phyloP scores from a whole-genome alignment of 1,284 basidiomycete species.

The Cryptococcus hybrid region DNA sequence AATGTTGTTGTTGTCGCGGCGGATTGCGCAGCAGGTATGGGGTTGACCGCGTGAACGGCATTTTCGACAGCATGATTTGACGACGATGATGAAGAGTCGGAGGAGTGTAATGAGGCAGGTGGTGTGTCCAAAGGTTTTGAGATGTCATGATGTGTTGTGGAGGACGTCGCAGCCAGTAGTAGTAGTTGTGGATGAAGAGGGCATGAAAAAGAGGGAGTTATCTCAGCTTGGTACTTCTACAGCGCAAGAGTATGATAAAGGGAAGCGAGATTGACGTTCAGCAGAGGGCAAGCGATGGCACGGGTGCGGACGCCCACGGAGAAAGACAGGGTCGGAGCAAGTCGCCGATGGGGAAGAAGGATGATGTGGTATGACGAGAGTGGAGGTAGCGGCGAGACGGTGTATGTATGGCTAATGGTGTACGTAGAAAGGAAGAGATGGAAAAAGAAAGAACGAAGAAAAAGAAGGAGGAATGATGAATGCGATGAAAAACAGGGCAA shows the following conservation, averaged over 20 bases:
- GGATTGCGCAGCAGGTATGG: not conserved
- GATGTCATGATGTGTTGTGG: not conserved
- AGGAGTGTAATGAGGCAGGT: constrained; percentile 18
- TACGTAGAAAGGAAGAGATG: not conserved
- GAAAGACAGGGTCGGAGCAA: constrained; percentile 6
- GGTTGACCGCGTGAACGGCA: not conserved
- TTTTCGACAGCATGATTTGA: not conserved
- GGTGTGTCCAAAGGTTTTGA: constrained; percentile 21
- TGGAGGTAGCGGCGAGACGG: not conserved
- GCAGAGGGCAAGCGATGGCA: not conserved
- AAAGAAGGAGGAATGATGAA: not conserved
- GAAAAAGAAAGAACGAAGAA: not conserved
- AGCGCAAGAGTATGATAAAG: not conserved
- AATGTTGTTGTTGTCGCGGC: not conserved
- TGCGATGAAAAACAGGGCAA: not conserved
- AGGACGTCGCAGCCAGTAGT: constrained; percentile 3
- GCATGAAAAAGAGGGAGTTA: not conserved
- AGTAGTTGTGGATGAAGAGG: constrained; percentile 1
- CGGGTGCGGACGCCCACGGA: not conserved
- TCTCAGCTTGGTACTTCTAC: no score
- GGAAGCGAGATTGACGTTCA: not conserved
- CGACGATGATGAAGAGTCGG: not conserved
- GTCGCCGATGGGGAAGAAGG: constrained; percentile 4
- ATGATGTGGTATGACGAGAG: not conserved
- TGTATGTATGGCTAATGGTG: not conserved